Percentiles rank a stretch among this genome's conserved stretches.
phyloP scores from a whole-genome alignment of 345 rosid species.

The Nasturtium officinale region DNA sequence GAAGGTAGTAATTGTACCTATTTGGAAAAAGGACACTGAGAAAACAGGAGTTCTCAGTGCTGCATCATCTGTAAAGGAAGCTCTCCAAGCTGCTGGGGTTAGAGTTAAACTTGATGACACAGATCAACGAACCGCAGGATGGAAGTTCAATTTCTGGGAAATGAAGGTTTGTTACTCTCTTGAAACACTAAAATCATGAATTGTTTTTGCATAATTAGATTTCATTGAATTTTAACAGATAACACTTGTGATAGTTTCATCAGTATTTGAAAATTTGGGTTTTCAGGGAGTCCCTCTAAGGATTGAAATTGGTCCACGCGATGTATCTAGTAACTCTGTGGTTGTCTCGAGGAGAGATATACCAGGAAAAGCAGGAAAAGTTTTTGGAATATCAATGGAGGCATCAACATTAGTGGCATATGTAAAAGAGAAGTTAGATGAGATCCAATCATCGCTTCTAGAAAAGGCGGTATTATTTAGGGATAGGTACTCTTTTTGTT shows the following conservation, averaged over 20 bases:
- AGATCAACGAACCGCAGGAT: conserved; percentile 84
- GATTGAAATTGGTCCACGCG: conserved; percentile 96
- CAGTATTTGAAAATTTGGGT: conserved; percentile 23
- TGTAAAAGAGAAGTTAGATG: conserved; percentile 89
- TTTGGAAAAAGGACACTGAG: conserved; percentile 83
- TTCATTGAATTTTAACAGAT: neutral
- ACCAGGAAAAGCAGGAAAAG: conserved; percentile 93
- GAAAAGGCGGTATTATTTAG: conserved; percentile 67
- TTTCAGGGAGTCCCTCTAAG: conserved; percentile 80
- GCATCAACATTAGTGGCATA: conserved; percentile 63
- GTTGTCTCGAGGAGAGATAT: conserved; percentile 89
- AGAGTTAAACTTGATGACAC: conserved; percentile 87
- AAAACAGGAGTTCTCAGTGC: conserved; percentile 72
- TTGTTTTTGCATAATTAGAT: neutral
- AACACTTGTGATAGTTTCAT: conserved; percentile 15
- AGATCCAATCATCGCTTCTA: conserved; percentile 81
- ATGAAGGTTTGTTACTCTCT: conserved; percentile 65
- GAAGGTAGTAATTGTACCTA: conserved; percentile 83
- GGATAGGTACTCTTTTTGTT: conserved; percentile 59
- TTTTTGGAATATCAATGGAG: conserved; percentile 90
- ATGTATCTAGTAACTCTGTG: conserved; percentile 75
- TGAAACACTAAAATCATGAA: neutral
- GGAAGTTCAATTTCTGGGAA: conserved; percentile 98
- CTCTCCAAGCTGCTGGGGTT: conserved; percentile 62
- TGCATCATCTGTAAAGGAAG: conserved; percentile 65